Evolutionary conservation across 164 flowering plant species (phyloP), one percentile per base, ranked within the genome.

Genomic region (Magnolia changhungtana): DNA sequence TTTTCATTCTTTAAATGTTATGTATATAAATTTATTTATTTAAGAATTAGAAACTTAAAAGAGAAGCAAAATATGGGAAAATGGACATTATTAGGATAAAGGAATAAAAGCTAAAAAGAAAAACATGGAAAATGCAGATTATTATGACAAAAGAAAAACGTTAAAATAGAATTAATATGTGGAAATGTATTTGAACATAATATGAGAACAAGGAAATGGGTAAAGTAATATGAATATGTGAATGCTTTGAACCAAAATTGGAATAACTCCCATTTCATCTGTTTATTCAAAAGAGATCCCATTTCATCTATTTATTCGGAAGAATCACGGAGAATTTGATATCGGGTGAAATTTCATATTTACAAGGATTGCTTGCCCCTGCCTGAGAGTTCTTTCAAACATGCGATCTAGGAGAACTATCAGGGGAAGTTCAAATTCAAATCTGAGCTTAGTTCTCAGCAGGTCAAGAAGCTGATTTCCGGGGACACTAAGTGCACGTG

Each of bases 311-410:
- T 27, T 27, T 27, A 27, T 27, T 27, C 1, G 29, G 29, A 27
- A 27, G 29, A 27, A 27, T 2, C 1, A 2, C 2, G 29, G 29
- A 27, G 29, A 27, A 27, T 27, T 2, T 27, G 29, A 27, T 27
- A 27, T 27, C 77, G 86, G 91, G 88, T 87, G 67, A 80, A 67
- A 31, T 89, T 89, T 72, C 75, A 75, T 71, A 85, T 87, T 64
- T 67, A 27, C 63, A 83, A 74, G 84, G 88, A 87, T 21, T 86
- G 88, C 72, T 74, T 82, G 69, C 90, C 91, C 65, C 72, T 89
- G 51, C 82, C 82, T 13, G 91, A 87, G 82, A 79, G 74, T 63
- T 50, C 76, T 49, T 87, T 89, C 73, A 87, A 63, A 73, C 77
- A 79, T 29, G 86, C 82, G 24, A 80, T 87, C 58, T 27, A 45